Base-by-base conservation (phyloP, 495 filamentous ascomycete genomes). In the Letharia columbiana region DNA sequence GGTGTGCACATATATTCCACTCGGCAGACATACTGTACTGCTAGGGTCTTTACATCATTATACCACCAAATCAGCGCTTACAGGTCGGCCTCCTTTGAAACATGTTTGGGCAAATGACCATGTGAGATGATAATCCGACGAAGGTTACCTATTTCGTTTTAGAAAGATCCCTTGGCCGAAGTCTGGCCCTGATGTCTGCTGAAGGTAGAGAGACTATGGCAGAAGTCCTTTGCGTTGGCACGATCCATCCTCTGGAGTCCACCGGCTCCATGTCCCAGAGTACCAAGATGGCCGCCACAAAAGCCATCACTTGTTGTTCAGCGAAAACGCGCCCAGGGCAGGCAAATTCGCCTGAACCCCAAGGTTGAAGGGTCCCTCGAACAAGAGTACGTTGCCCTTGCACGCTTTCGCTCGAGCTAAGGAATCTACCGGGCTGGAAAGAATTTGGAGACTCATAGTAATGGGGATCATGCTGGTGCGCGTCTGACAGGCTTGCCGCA, bases 181-280 rank as follows among this genome's bases (percentile, higher is more conserved):
- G 13, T n/a, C 12, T 52, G 1, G 60, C 60, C 18, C 67, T 56
- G 1, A 66, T 0, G 20, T 69, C 59, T 9, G 15, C 37, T 12
- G 40, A 33, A 47, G 67, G 63, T 39, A 66, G 20, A 15, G 52
- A 37, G 28, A 68, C 39, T 5, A 60, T 35, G 20, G 45, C 50
- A 47, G 52, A 28, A 13, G 35, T 44, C 4, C 11, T 35, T 7
- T n/a, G 67, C 6, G 18, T 61, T 11, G 67, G 67, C 6, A 50
- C 13, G 12, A 50, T 50, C 68, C 68, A 65, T 17, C 50, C 39
- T 17, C 54, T 23, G 20, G 47, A 18, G 40, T 28, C 13, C 12
- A 41, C 39, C n/a, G 57, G 57, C 35, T 81, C 75, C 64, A 85
- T 74, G 42, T 86, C 79, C 76, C 84, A 86, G 67, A 79, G 72